Percentiles rank a stretch among this genome's conserved stretches.
phyloP scores from a whole-genome alignment of 192 early-diverging fungal genomes.

The Jimgerdemannia lactiflua region DNA sequence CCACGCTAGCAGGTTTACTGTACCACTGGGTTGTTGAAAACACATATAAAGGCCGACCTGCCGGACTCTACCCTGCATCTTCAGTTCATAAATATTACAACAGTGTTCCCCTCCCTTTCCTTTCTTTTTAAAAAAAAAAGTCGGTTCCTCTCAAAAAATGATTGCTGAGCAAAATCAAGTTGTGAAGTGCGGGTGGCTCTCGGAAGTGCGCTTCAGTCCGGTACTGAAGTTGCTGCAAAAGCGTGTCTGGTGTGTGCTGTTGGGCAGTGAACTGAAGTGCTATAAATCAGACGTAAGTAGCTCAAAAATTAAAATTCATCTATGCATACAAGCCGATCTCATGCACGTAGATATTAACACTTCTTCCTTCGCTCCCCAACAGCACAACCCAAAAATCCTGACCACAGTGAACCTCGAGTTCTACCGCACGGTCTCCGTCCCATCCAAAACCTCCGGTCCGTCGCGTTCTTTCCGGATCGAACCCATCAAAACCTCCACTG shows the following conservation, averaged over 20 bases:
- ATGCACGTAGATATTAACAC: too few species aligned
- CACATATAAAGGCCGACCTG: too few species aligned
- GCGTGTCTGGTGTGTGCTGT: background rate
- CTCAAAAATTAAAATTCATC: too few species aligned
- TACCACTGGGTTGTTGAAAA: too few species aligned
- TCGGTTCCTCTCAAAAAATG: background rate
- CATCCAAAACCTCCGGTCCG: background rate
- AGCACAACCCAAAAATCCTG: background rate
- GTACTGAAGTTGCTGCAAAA: background rate
- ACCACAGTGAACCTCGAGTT: background rate
- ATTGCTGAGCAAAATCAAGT: background rate
- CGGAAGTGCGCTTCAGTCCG: background rate
- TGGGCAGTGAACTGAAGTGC: background rate
- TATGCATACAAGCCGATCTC: too few species aligned
- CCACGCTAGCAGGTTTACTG: too few species aligned
- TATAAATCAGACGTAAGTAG: background rate
- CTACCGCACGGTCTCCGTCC: background rate
- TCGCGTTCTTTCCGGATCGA: background rate
- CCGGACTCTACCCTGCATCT: too few species aligned
- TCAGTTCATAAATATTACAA: too few species aligned
- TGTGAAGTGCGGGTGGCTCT: background rate
- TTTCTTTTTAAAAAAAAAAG: background rate
- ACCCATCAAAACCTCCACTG: background rate
- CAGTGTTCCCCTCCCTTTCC: background rate
- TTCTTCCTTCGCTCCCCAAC: background rate